Evolutionary conservation across 331 rosid genomes (phyloP), one percentile per base, ranked within the genome.

Genomic region (Saraca asoca): DNA sequence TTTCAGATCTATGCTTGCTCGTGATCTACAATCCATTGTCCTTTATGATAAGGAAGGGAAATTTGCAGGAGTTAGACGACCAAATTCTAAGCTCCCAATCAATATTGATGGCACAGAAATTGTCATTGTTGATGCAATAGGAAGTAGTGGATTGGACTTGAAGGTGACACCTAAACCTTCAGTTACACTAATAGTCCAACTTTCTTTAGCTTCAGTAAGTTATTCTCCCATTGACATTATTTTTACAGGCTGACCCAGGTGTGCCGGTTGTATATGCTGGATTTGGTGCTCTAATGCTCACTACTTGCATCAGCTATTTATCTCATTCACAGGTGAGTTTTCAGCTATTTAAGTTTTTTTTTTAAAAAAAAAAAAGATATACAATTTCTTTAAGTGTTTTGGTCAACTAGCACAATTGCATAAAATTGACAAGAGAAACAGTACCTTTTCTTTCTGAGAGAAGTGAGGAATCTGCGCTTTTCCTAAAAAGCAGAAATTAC

Each of bases 281-380:
- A 74, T 93, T 93, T 81, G 96, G 97, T 50, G 96, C 96, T 70
- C 86, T 93, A 8, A 93, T 90, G 98, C 91, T 93, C 59, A 93
- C 98, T 16, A 90, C 95, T 43, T 93, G 98, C 85, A 82, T 88
- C 75, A 93, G 97, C 76, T 93, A 66, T 75, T 81, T 87, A 54
- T 87, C 97, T 76, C 96, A 93, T 80, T 86, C 98, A 33, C 89
- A 90, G 97, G 96, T 85, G 67, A 78, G 43, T n/a, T 73, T 65
- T 60, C 74, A 52, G n/a, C 39, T 2, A 24, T 24, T 24, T 24
- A 24, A 24, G 31, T 24, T 24, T n/a, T n/a, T n/a, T n/a, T n/a
- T n/a, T n/a, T 24, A 24, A 24, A 24, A 24, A 24, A 3, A 24
- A 24, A 24, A 24, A 24, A 1, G 31, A 24, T 24, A 3, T 24